phyloP scores from a whole-genome alignment of 2,329 filamentous ascomycete genomes.

The Dothistroma septosporum region DNA sequence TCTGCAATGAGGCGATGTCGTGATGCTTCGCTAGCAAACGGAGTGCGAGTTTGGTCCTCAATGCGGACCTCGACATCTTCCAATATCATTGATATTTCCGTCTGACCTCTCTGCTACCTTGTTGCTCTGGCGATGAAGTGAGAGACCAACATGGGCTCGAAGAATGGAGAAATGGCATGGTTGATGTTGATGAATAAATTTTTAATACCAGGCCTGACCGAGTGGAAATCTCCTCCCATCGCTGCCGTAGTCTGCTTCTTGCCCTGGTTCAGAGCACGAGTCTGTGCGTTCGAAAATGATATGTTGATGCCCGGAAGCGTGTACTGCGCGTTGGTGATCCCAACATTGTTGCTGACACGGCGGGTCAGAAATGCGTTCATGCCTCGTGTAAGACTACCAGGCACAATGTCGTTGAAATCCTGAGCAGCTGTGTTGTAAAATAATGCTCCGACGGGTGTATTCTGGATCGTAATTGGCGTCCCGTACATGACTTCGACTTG shows the following conservation, averaged over 20 bases:
- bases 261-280: too few relatives aligned
- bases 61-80: conserved; percentile 17
- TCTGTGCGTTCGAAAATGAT: background rate
- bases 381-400: conserved; percentile 11
- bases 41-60: conserved; percentile 1
- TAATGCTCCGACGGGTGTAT: background rate
- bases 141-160: background rate
- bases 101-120: too few relatives aligned
- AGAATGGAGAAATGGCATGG: conserved; percentile 18
- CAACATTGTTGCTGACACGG: background rate
- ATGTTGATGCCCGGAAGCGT: background rate
- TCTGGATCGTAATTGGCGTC: background rate
- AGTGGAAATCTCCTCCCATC: conserved; percentile 18
- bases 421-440: background rate
- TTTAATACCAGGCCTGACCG: conserved; percentile 14
- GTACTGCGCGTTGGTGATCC: background rate
- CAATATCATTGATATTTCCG: background rate
- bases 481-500: background rate
- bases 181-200: conserved; percentile 25
- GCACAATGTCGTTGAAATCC: background rate
- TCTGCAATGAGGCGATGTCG: background rate
- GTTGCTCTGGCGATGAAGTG: too few relatives aligned
- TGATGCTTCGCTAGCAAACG: background rate
- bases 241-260: too few relatives aligned
- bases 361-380: conserved; percentile 15